Evolutionary conservation across 768 basidiomycete species (phyloP).

Genomic region (Mycena epipterygia): DNA sequence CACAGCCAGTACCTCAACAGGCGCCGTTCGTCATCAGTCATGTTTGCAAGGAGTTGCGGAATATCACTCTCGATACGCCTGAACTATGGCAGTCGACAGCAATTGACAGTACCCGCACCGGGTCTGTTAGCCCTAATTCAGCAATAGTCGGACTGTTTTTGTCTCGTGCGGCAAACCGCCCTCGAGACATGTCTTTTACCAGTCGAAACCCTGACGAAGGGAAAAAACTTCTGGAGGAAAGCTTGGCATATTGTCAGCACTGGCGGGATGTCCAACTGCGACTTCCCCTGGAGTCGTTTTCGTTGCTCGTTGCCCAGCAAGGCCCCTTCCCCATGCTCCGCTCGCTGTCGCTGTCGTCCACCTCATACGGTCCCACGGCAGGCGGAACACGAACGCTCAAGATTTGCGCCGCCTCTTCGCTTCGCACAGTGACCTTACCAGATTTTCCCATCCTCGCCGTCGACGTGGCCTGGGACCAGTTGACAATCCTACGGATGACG

Average conservation of each 20-base stretch:
- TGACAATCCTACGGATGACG: background rate
- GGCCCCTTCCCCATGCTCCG: constrained; percentile 17
- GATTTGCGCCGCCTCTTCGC: background rate
- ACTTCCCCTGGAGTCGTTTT: background rate
- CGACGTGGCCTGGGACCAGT: constrained; percentile 7
- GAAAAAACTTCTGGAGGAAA: background rate
- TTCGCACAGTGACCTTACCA: background rate
- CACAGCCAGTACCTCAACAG: background rate
- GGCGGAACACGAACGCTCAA: background rate
- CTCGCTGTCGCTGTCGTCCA: background rate
- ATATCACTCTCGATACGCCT: constrained; percentile 2
- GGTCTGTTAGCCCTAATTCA: background rate
- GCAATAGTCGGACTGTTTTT: background rate
- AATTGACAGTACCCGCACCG: background rate
- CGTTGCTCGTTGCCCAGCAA: background rate
- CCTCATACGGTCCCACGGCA: no score
- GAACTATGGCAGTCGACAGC: constrained; percentile 3
- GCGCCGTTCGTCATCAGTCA: background rate
- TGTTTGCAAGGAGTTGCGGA: background rate
- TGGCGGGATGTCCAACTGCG: background rate
- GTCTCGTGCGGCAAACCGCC: background rate
- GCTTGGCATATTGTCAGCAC: background rate
- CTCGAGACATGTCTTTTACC: background rate
- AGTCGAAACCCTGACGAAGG: background rate
- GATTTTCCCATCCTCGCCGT: background rate